These are phyloP conservation scores for Candida sp. DNA, from an alignment of 1,139 yeast species.

Conservation along the genomic window DNA sequence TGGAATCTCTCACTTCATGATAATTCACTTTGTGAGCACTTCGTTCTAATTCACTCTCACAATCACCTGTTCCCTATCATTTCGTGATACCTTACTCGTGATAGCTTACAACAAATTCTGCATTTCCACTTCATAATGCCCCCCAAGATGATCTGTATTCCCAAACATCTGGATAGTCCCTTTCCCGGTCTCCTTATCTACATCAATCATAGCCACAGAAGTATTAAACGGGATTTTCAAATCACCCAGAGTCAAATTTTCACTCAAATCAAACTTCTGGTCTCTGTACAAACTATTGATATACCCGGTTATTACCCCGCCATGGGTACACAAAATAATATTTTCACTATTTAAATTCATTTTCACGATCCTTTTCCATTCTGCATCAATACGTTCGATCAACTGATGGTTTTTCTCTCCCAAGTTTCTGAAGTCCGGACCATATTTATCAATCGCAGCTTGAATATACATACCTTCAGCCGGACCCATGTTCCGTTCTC, in stretches of 20 bases:
- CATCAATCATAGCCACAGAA: conserved; percentile 63
- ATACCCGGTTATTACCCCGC: conserved; percentile 75
- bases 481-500: conserved; percentile 82
- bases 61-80: too few relatives aligned
- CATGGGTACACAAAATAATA: conserved; percentile 73
- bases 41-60: too few relatives aligned
- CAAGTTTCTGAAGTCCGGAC: conserved; percentile 34
- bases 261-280: conserved; percentile 31
- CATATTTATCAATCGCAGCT: conserved; percentile 56
- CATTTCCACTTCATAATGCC: conserved; percentile 44
- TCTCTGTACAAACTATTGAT: conserved; percentile 42
- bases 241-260: conserved; percentile 33
- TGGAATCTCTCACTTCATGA: too few relatives aligned
- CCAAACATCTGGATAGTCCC: conserved; percentile 55
- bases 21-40: too few relatives aligned
- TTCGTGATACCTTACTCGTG: too few relatives aligned
- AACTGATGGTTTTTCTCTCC: conserved; percentile 55
- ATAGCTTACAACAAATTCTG: neutral
- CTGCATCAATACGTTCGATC: conserved; percentile 44
- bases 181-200: conserved; percentile 25
- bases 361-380: conserved; percentile 44
- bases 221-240: conserved; percentile 71
- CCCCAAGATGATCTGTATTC: conserved; percentile 62
- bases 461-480: conserved; percentile 66
- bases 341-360: conserved; percentile 34